A percentile compares a stretch with the other conserved stretches of the same genome.
Evolutionary conservation across 768 basidiomycete species (phyloP).

Genomic region (Kwoniella sp.): DNA sequence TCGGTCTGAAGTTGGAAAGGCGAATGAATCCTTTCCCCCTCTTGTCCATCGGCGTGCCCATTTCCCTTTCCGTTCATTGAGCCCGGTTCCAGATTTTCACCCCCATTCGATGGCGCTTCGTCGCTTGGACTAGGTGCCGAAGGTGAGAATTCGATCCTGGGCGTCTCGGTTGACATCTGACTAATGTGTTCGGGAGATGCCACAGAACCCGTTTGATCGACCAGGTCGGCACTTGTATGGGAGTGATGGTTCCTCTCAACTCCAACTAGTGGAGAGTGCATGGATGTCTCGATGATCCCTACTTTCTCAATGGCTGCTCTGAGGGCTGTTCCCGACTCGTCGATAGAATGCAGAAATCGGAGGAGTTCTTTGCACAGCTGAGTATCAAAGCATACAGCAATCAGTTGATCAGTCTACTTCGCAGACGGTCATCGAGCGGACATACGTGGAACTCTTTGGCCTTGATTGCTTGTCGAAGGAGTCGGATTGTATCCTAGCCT

Average conservation of each 20-base stretch:
- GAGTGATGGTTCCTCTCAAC: not conserved
- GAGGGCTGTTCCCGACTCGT: conserved; percentile 68
- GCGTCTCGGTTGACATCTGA: not conserved
- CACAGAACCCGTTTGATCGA: not conserved
- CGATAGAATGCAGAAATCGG: conserved; percentile 88
- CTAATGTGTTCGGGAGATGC: not conserved
- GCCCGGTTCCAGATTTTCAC: not conserved
- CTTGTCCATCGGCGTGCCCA: not conserved
- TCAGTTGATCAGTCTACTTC: too few species aligned
- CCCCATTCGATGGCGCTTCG: too few species aligned
- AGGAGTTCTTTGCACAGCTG: conserved; percentile 85
- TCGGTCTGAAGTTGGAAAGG: conserved; percentile 34
- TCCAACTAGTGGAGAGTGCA: not conserved
- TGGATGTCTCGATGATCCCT: conserved; percentile 20
- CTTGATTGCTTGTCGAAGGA: conserved; percentile 74
- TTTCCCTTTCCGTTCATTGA: not conserved
- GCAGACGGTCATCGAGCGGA: not conserved
- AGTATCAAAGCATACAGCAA: too few species aligned
- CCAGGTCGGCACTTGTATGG: not conserved
- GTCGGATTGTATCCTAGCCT: conserved; percentile 70
- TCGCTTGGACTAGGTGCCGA: conserved; percentile 2
- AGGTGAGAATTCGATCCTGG: not conserved
- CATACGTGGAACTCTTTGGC: conserved; percentile 71
- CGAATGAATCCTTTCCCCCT: conserved; percentile 18
- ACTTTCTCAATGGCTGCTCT: conserved; percentile 35